These are phyloP conservation scores for Pythium myriotylum DNA, from an alignment of 352 stramenopile species.

Conservation along the genomic window DNA sequence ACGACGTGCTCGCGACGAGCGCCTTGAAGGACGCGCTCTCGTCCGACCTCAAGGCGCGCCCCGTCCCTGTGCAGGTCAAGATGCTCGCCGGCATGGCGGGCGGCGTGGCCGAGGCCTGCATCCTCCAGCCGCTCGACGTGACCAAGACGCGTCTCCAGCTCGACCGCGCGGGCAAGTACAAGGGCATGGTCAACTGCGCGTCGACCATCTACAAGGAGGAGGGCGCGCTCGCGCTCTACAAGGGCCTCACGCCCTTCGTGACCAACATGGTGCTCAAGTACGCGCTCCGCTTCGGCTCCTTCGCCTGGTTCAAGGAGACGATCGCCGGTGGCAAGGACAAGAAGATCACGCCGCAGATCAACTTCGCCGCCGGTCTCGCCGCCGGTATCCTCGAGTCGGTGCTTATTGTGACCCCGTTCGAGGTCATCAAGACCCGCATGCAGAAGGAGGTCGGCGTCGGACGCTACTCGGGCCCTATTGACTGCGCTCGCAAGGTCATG, in stretches of 20 bases:
- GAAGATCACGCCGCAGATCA: constrained; percentile 67
- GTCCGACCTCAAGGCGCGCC: constrained; percentile 68
- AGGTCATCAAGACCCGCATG: constrained; percentile 99
- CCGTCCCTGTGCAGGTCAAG: constrained; percentile 79
- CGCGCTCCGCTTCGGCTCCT: constrained; percentile 84
- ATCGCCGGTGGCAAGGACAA: constrained; percentile 76
- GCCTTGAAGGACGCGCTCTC: constrained; percentile 78
- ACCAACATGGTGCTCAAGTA: constrained; percentile 92
- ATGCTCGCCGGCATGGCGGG: constrained; percentile 87
- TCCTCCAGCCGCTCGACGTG: constrained; percentile 82
- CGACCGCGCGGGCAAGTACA: constrained; percentile 76
- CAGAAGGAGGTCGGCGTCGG: constrained; percentile 93
- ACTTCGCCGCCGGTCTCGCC: constrained; percentile 90
- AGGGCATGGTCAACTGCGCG: constrained; percentile 82
- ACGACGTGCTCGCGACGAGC: constrained; percentile 59
- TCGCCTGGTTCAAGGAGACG: constrained; percentile 87
- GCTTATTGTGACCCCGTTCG: constrained; percentile 97
- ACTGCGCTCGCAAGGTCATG: constrained; percentile 93
- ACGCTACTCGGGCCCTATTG: constrained; percentile 87
- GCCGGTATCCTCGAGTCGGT: constrained; percentile 95
- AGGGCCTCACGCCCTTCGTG: constrained; percentile 83
- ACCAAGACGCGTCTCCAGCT: constrained; percentile 89
- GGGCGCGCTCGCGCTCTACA: constrained; percentile 78
- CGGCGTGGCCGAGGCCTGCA: constrained; percentile 83
- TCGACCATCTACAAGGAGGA: constrained; percentile 83